Evolutionary conservation across 768 basidiomycete genomes (phyloP), one percentile per base, ranked within the genome.

Genomic region (Serendipita sp.): DNA sequence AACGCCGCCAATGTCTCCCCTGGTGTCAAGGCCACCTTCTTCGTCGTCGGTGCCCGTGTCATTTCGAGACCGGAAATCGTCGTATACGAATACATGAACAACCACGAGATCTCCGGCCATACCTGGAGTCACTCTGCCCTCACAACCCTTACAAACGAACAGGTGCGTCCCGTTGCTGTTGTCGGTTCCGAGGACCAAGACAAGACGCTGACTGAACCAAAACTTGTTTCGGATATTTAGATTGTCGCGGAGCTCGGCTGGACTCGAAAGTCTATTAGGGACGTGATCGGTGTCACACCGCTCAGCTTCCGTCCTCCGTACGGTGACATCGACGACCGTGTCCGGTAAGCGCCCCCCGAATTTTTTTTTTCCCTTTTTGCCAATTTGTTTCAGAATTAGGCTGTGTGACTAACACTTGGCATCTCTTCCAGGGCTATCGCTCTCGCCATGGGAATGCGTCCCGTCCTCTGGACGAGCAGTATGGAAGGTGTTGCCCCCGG

Each of bases 171-270:
- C 56, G 7, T n/a, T 52, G 23, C 32, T 52, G 7, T 52, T 32
- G 32, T 52, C 18, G 18, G 13, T 13, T 13, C 45, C 18, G 18
- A 13, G 45, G 10, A n/a, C 48, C n/a, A 52, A 52, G 48, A 18
- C 48, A 28, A 60, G 16, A 51, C 48, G 30, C n/a, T 8, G 5
- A 8, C 30, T 51, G n/a, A 18, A 5, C 18, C 8, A 18, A 51
- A 51, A 5, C 18, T 32, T 51, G n/a, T 51, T 32, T 51, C n/a
- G 7, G 8, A n/a, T 51, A 3, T 28, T 67, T 68, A 77, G 68
- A 75, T 77, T 64, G 74, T 78, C 45, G 77, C 77, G 54, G 77
- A 78, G 68, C 72, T 80, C 45, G 77, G 75, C 23, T 80, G 77
- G 77, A 76, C 76, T 8, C 73, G 71, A 66, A 74, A 80, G 72